Evolutionary conservation across 164 flowering plant genomes (phyloP), one percentile per base, ranked within the genome.

Genomic region (Umbilicus rupestris): DNA sequence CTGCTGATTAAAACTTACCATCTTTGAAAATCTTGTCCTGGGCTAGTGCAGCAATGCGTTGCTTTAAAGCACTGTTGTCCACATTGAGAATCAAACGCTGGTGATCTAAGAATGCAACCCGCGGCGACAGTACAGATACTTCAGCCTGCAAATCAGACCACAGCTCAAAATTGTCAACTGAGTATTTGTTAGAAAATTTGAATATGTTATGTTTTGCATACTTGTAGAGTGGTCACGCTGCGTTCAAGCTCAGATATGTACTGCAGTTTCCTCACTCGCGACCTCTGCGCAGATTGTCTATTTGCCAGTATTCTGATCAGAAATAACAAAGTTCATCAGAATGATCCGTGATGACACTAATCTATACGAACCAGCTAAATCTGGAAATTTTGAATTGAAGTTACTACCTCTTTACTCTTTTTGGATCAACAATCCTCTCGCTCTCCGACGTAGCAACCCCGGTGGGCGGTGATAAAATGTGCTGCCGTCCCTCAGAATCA

Each of bases 21-120:
- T 90, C 95, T 74, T 90, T 90, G 76, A 90, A 90, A 64, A 90
- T 73, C 78, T 88, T 88, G 60, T 90, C 97, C 76, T 90, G 97
- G 3, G 88, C 88, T 5, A 90, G 78, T 42, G 95, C 97, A 0
- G 95, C 97, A 37, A 90, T 85, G 69, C 95, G 77, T 82, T 88
- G 97, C 80, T 88, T 90, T 24, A 90, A 84, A 73, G 91, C 85
- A 72, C 95, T 82, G 66, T 90, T 90, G 69, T 90, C 97, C 19
- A 90, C 88, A 44, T 83, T 88, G 16, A 90, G 85, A 76, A 87
- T 80, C 78, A 90, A 73, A 0, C 97, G 74, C 47, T 90, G 95
- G 52, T 87, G 94, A 68, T 88, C 97, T n/a, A 88, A 73, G 72
- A 78, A 90, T 49, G 97, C 90, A 62, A 90, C 95, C 50, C 94